Base-by-base conservation (phyloP, 1,284 basidiomycete genomes). In the Pseudozyma tsukubaensis region DNA sequence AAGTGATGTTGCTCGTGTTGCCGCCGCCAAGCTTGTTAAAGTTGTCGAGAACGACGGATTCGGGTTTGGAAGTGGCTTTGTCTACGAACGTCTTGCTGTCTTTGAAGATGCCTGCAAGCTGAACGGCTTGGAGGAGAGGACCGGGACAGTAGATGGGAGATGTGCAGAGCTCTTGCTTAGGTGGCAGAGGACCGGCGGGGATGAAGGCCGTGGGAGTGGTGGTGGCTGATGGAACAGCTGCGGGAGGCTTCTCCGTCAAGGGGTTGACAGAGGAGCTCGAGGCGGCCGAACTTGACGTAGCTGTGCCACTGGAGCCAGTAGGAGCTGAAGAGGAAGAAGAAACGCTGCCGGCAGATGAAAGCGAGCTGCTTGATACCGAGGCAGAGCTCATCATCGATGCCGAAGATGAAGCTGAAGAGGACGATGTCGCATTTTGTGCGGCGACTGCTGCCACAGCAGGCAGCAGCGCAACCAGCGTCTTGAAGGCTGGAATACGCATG, bases 1-100 rank as follows among this genome's bases (percentile, higher is more conserved):
- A 76, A 5, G 87, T 87, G 43, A 85, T 78, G 56, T 94, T 87
- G 36, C 87, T 83, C 5, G 88, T 89, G 62, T 87, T 5, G 18
- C 77, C 74, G 42, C 78, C 78, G 11, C 77, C 84, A 71, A 92
- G 87, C 32, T 88, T 86, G 34, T 87, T 84, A 84, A 94, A 95
- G 62, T 91, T 91, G 0, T 88, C 85, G 43, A 93, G 86, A 8
- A 94, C 92, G 56, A 88, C 86, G 68, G 90, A 88, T 8, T 90
- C 84, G 0, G 63, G 68, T 37, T 56, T 61, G 36, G 54, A 55
- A 18, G 72, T 71, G 34, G 74, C 52, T 52, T 61, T 96, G 87
- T 97, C 94, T 14, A 92, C 91, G 83, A 97, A 92, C 0, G 92
- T 94, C 86, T 97, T 97, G 55, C 90, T 90, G 85, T 97, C 94